phyloP scores from a whole-genome alignment of 2,329 filamentous ascomycete species.

The Lasiodiplodia hormozganensis region DNA sequence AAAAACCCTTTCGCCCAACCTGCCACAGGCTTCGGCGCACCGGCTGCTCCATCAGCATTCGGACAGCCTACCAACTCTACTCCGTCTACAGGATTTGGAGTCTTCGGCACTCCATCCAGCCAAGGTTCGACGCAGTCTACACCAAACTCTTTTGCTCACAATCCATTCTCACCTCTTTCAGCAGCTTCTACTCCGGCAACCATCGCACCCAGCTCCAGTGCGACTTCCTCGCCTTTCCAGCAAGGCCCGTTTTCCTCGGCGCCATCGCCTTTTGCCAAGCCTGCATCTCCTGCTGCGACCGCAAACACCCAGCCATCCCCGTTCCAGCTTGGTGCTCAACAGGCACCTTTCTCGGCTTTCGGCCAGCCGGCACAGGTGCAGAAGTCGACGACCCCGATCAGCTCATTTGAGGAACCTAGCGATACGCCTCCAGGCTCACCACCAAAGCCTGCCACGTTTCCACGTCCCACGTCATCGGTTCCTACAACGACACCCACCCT shows the following conservation, averaged over 20 bases:
- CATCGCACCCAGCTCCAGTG: neutral
- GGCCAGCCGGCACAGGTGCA: neutral
- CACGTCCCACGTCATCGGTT: slow-evolving; percentile 4
- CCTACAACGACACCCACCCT: neutral
- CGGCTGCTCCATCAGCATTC: slow-evolving; percentile 6
- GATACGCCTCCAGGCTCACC: slow-evolving; percentile 24
- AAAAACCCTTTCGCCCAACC: neutral
- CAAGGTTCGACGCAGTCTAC: slow-evolving; percentile 14
- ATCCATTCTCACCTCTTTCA: slow-evolving; percentile 17
- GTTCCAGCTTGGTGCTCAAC: slow-evolving; percentile 10
- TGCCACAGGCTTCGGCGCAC: slow-evolving; percentile 1
- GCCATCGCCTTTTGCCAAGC: slow-evolving; percentile 9
- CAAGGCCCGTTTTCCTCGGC: neutral
- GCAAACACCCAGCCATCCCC: neutral
- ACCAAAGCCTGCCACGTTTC: neutral
- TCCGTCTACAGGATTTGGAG: neutral
- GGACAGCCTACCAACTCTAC: slow-evolving; percentile 13
- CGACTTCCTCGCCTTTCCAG: slow-evolving; percentile 10
- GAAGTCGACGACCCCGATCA: slow-evolving; percentile 6
- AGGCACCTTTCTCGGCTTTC: neutral
- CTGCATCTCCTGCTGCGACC: neutral
- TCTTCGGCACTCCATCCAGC: slow-evolving; percentile 7
- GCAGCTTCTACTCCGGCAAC: slow-evolving; percentile 12
- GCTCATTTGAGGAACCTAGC: slow-evolving; percentile 17
- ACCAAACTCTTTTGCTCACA: neutral